Evolutionary conservation across 345 rosid species (phyloP).

Genomic region (Eucalyptus pumila): DNA sequence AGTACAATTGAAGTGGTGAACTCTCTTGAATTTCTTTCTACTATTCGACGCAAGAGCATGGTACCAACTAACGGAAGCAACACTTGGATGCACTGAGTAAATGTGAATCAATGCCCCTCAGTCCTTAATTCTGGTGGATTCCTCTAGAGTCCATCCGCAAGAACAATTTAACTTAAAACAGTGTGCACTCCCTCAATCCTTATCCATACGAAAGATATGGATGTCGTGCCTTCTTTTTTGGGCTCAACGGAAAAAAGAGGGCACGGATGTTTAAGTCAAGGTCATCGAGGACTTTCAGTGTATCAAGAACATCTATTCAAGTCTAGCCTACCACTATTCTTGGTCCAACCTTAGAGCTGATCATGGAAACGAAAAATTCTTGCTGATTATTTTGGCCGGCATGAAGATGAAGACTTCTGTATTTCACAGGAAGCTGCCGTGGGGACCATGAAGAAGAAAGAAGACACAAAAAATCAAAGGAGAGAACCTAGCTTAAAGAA

Average conservation of each 20-base stretch:
- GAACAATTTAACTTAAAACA: too few species aligned
- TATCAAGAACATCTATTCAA: neutral
- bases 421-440: neutral
- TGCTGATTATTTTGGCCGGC: neutral
- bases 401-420: neutral
- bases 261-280: neutral
- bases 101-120: too few species aligned
- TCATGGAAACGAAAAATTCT: neutral
- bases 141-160: too few species aligned
- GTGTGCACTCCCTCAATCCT: too few species aligned
- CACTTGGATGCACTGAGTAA: too few species aligned
- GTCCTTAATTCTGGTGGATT: too few species aligned
- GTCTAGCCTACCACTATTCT: neutral
- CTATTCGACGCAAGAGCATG: too few species aligned
- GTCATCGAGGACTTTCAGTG: neutral
- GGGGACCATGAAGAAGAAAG: neutral
- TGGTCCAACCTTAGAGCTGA: neutral
- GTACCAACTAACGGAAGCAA: too few species aligned
- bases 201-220: too few species aligned
- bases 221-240: neutral
- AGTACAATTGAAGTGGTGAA: too few species aligned
- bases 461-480: neutral
- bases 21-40: too few species aligned
- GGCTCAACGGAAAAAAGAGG: neutral
- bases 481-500: neutral